These are phyloP conservation scores for Gynandropsis gynandra DNA, from an alignment of 345 rosid genomes.

Conservation along the genomic window DNA sequence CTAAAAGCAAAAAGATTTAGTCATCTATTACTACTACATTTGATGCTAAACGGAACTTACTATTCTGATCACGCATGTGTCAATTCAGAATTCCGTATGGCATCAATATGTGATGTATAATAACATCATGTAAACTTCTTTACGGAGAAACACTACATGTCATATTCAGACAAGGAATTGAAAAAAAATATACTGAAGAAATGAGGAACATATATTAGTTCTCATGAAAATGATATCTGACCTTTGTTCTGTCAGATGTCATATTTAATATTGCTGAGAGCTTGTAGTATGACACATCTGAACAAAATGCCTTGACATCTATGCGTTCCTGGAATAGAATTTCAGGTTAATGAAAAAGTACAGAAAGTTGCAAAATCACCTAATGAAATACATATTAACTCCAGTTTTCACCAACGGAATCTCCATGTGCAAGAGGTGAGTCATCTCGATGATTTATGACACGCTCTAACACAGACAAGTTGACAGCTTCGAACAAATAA, in stretches of 20 bases:
- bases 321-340: slow-evolving; percentile 68
- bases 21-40: slow-evolving; percentile 7
- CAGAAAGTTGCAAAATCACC: not conserved
- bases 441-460: slow-evolving; percentile 13
- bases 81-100: slow-evolving; percentile 1
- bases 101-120: slow-evolving; percentile 2
- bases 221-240: slow-evolving; percentile 24
- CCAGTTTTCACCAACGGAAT: slow-evolving; percentile 3
- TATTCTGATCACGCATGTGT: slow-evolving; percentile 11
- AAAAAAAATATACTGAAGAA: slow-evolving; percentile 6
- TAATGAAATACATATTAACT: slow-evolving; percentile 5
- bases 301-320: slow-evolving; percentile 69
- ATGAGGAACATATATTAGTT: slow-evolving; percentile 7
- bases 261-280: slow-evolving; percentile 76
- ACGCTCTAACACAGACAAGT: slow-evolving; percentile 4
- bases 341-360: slow-evolving; percentile 12
- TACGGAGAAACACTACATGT: too few species aligned
- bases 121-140: slow-evolving; percentile 7
- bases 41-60: slow-evolving; percentile 4
- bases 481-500: slow-evolving; percentile 4
- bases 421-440: not conserved
- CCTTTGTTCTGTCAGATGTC: slow-evolving; percentile 98
- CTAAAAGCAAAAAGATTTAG: slow-evolving; percentile 34
- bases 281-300: slow-evolving; percentile 79
- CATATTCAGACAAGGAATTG: not conserved